A percentile compares a stretch with the other conserved stretches of the same genome.
These are phyloP conservation scores for Saussurea involucrata DNA, from an alignment of 129 eudicot species.

Conservation along the genomic window DNA sequence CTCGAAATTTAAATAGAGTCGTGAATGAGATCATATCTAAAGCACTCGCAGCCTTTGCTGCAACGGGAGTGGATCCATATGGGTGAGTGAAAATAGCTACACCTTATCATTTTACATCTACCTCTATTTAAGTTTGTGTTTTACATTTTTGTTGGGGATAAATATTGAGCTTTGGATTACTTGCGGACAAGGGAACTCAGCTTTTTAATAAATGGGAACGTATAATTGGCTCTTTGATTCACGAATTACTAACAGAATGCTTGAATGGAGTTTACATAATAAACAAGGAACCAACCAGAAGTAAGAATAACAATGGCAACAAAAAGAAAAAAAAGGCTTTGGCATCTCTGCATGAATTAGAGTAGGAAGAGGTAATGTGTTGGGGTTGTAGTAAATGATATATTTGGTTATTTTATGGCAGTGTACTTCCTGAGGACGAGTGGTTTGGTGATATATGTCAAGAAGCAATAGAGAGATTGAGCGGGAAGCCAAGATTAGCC, in stretches of 20 bases:
- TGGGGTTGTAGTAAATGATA: neutral
- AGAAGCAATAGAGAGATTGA: slow-evolving; percentile 83
- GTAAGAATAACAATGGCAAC: neutral
- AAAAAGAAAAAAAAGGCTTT: neutral
- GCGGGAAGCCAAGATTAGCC: slow-evolving; percentile 71
- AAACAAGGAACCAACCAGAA: neutral
- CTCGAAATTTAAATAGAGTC: slow-evolving; percentile 77
- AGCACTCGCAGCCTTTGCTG: slow-evolving; percentile 76
- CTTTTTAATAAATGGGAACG: neutral
- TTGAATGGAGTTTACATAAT: no score
- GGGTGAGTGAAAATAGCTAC: slow-evolving; percentile 32
- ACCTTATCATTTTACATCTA: neutral
- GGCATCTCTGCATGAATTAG: neutral
- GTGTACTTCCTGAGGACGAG: slow-evolving; percentile 88
- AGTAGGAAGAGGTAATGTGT: neutral
- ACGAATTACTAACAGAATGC: no score
- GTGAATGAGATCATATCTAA: slow-evolving; percentile 83
- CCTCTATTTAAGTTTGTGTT: neutral
- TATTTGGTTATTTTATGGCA: slow-evolving; percentile 21
- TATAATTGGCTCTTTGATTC: neutral
- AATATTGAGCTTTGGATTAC: neutral
- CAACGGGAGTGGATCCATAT: slow-evolving; percentile 90
- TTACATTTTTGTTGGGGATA: neutral
- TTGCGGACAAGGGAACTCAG: neutral
- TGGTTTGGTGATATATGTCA: slow-evolving; percentile 81